phyloP scores from a whole-genome alignment of 805 yeast genomes.

The Sugiyamaella mastotermitis region DNA sequence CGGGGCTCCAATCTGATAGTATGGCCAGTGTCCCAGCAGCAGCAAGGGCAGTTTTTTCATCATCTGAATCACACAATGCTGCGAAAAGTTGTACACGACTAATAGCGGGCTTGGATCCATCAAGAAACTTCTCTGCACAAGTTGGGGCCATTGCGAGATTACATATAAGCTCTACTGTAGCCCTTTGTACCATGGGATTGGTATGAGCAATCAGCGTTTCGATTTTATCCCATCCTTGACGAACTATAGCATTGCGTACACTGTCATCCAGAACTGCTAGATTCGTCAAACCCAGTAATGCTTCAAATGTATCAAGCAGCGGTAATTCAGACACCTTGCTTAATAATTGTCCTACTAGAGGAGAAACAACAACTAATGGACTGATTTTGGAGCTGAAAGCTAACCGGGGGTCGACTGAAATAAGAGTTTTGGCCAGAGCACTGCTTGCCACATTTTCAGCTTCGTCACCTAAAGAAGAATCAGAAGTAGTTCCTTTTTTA shows the following conservation, averaged over 20 bases:
- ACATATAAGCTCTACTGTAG: conserved; percentile 57
- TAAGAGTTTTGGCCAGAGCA: conserved; percentile 31
- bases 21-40: conserved; percentile 37
- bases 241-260: conserved; percentile 35
- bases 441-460: conserved; percentile 21
- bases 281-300: conserved; percentile 63
- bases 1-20: conserved; percentile 32
- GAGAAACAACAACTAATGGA: conserved; percentile 27
- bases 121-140: conserved; percentile 33
- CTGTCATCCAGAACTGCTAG: conserved; percentile 44
- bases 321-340: conserved; percentile 22
- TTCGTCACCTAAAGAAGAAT: conserved; percentile 14
- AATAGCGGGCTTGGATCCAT: conserved; percentile 24
- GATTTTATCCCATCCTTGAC: conserved; percentile 42
- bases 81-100: conserved; percentile 27
- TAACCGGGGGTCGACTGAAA: conserved; percentile 30
- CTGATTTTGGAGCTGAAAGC: conserved; percentile 30
- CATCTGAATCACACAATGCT: conserved; percentile 30
- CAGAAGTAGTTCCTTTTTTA: conserved; percentile 2
- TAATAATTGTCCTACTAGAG: conserved; percentile 27
- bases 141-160: conserved; percentile 43
- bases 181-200: conserved; percentile 46
- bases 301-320: conserved; percentile 42
- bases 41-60: conserved; percentile 29
- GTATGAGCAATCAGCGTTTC: conserved; percentile 37